Conservation (phyloP, 352 stramenopile species). For the Pythium oligandrum region DNA sequence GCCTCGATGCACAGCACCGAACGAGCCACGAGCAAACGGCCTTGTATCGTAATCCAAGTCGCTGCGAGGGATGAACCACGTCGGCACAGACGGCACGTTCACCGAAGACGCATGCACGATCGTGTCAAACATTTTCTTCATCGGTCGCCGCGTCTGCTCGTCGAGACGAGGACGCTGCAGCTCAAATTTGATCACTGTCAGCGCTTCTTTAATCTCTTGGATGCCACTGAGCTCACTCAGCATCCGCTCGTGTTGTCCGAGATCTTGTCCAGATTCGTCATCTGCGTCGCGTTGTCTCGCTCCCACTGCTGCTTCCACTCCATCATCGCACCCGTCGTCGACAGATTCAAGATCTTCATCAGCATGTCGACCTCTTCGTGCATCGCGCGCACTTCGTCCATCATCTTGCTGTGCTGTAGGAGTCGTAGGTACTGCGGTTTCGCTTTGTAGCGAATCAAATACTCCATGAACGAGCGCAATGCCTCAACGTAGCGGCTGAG, state of each 20-base stretch:
- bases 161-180: too few relatives aligned
- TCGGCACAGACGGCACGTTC: constrained; percentile 1
- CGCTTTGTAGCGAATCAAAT: constrained; percentile 1
- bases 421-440: constrained; percentile 2
- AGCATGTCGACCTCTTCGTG: constrained; percentile 32
- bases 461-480: constrained; percentile 5
- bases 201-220: too few relatives aligned
- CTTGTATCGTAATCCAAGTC: constrained; percentile 5
- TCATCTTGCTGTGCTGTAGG: constrained; percentile 15
- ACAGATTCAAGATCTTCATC: constrained; percentile 28
- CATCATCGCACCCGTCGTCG: constrained; percentile 20
- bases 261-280: too few relatives aligned
- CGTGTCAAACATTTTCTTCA: too few relatives aligned
- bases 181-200: too few relatives aligned
- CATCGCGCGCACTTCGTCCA: constrained; percentile 16
- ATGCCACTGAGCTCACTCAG: too few relatives aligned
- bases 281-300: constrained; percentile 6
- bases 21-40: constrained; percentile 11
- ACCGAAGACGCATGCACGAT: too few relatives aligned
- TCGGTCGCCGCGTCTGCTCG: too few relatives aligned
- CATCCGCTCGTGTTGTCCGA: too few relatives aligned
- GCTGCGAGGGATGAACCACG: constrained; percentile 8
- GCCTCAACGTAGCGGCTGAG: constrained; percentile 2
- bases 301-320: constrained; percentile 20
- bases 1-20: constrained; percentile 1